phyloP scores from a whole-genome alignment of 1,139 yeast species.

The Geotrichum armillariae region DNA sequence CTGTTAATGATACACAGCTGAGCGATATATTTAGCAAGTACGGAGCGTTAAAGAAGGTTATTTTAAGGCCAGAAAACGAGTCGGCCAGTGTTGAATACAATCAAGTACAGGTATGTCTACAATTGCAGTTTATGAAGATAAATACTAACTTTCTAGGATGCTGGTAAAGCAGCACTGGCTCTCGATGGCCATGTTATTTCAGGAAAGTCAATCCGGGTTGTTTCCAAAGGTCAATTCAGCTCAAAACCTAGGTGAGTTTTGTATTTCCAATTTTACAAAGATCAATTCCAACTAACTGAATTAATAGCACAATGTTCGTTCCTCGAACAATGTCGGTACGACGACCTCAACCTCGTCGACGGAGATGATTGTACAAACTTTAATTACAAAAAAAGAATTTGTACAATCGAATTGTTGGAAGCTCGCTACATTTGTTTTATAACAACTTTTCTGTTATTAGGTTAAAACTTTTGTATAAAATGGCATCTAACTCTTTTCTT shows the following conservation, averaged over 20 bases:
- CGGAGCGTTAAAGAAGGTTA: slow-evolving; percentile 53
- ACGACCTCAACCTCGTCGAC: slow-evolving; percentile 5
- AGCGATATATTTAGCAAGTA: slow-evolving; percentile 40
- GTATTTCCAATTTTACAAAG: too few species aligned
- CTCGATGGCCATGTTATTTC: slow-evolving; percentile 48
- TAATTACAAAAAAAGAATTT: too few species aligned
- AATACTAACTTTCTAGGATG: slow-evolving; percentile 34
- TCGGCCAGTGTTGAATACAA: slow-evolving; percentile 58
- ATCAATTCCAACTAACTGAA: background rate
- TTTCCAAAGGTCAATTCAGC: slow-evolving; percentile 1
- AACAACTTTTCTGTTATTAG: too few species aligned
- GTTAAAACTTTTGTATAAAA: too few species aligned
- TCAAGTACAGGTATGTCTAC: slow-evolving; percentile 32
- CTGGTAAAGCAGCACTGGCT: slow-evolving; percentile 58
- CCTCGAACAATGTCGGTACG: slow-evolving; percentile 10
- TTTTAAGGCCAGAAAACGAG: slow-evolving; percentile 49
- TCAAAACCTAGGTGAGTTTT: slow-evolving; percentile 7
- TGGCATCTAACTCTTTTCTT: too few species aligned
- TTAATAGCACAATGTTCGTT: slow-evolving; percentile 8
- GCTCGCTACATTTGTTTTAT: too few species aligned
- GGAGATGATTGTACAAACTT: background rate
- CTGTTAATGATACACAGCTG: slow-evolving; percentile 33
- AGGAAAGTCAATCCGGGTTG: slow-evolving; percentile 36
- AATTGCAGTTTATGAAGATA: background rate
- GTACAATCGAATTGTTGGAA: too few species aligned